Percentiles rank a stretch among this genome's conserved stretches.
Evolutionary conservation across 495 filamentous ascomycete genomes (phyloP).

Genomic region (Durotheca rogersii): DNA sequence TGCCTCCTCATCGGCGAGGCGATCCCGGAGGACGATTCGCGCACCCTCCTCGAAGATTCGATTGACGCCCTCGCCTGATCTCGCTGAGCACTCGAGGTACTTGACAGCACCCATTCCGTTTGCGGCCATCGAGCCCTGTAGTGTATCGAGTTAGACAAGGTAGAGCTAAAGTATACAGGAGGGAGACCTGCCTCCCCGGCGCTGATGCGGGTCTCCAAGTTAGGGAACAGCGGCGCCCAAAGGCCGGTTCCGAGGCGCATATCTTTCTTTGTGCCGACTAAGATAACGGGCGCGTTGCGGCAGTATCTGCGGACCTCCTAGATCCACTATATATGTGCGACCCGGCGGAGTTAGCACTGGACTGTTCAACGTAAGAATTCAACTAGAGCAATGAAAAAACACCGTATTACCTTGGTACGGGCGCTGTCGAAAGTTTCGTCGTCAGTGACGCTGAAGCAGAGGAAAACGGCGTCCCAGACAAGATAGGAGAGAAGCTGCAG

Average conservation of each 20-base stretch:
- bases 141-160: too few relatives aligned
- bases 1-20: slow-evolving; percentile 7
- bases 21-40: slow-evolving; percentile 15
- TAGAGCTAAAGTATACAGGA: too few relatives aligned
- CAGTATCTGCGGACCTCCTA: slow-evolving; percentile 26
- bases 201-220: slow-evolving; percentile 10
- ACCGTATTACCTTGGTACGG: slow-evolving; percentile 22
- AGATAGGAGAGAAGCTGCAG: slow-evolving; percentile 31
- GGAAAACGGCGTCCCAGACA: slow-evolving; percentile 35
- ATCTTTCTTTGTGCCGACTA: slow-evolving; percentile 35
- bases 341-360: slow-evolving; percentile 6
- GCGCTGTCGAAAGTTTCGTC: slow-evolving; percentile 4
- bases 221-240: slow-evolving; percentile 16
- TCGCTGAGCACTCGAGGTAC: slow-evolving; percentile 35
- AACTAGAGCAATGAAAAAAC: not conserved
- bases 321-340: slow-evolving; percentile 19
- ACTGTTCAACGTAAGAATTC: not conserved
- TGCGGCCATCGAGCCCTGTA: slow-evolving; percentile 12
- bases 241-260: slow-evolving; percentile 13
- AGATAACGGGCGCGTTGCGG: slow-evolving; percentile 20
- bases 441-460: slow-evolving; percentile 32
- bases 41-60: slow-evolving; percentile 28
- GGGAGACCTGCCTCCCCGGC: slow-evolving; percentile 11
- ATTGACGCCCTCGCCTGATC: slow-evolving; percentile 27
- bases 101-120: slow-evolving; percentile 14